Evolutionary conservation across 2,329 filamentous ascomycete genomes (phyloP).

Genomic region (Fonsecaea pedrosoi): DNA sequence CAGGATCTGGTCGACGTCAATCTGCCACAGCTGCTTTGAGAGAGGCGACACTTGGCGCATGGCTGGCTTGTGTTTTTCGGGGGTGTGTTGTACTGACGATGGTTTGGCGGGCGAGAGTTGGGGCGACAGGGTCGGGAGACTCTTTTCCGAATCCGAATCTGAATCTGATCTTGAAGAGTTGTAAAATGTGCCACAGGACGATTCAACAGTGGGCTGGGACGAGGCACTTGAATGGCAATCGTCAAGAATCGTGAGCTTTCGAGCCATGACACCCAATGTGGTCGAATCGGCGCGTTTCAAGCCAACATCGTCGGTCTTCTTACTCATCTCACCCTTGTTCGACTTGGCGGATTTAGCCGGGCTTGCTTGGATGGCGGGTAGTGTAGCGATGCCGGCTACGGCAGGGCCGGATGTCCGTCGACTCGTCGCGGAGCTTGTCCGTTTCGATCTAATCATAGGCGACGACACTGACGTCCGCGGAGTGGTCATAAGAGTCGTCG

Average conservation of each 20-base stretch:
- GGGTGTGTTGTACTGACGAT: conserved; percentile 19
- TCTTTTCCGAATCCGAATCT: conserved; percentile 1
- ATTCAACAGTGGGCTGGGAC: conserved; percentile 8
- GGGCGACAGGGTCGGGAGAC: background rate
- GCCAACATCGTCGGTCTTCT: conserved; percentile 23
- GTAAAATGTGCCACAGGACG: conserved; percentile 22
- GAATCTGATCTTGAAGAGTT: conserved; percentile 26
- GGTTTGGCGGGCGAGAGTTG: conserved; percentile 9
- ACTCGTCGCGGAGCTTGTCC: conserved; percentile 29
- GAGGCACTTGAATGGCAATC: conserved; percentile 17
- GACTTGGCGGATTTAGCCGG: conserved; percentile 21
- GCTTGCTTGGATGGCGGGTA: conserved; percentile 35
- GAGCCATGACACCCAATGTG: conserved; percentile 35
- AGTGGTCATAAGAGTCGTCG: conserved; percentile 17
- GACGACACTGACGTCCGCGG: conserved; percentile 25
- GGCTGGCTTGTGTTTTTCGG: conserved; percentile 6
- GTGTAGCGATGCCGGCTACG: conserved; percentile 23
- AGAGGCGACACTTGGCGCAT: conserved; percentile 1
- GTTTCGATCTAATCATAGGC: conserved; percentile 16
- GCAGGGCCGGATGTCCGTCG: conserved; percentile 28
- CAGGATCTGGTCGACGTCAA: conserved; percentile 27
- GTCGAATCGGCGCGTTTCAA: conserved; percentile 40
- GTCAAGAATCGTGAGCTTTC: conserved; percentile 28
- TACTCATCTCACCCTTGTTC: background rate
- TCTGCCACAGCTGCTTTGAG: conserved; percentile 21